Percentiles rank a stretch among this genome's conserved stretches.
phyloP scores from a whole-genome alignment of 2,329 filamentous ascomycete species.

The Fusarium penzigii region DNA sequence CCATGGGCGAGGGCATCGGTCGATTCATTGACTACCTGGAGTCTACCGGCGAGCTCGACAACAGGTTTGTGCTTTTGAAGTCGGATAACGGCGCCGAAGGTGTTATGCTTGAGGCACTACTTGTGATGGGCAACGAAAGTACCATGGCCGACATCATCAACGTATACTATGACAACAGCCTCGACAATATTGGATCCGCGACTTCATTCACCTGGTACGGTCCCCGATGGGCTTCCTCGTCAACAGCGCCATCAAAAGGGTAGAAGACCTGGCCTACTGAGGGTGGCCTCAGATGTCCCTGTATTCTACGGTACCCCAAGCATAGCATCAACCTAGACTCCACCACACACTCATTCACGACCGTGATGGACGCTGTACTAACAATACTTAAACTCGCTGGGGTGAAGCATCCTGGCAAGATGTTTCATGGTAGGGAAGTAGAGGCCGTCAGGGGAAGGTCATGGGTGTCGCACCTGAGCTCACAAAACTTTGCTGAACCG shows the following conservation, averaged over 20 bases:
- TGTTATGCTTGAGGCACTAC: slow-evolving; percentile 40
- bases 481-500: too few species aligned
- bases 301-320: too few species aligned
- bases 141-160: slow-evolving; percentile 4
- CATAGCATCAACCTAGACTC: too few species aligned
- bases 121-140: not conserved
- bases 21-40: slow-evolving; percentile 59
- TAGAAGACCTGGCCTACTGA: slow-evolving; percentile 46
- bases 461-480: too few species aligned
- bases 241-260: slow-evolving; percentile 39
- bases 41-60: slow-evolving; percentile 58
- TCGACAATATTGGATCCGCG: slow-evolving; percentile 15
- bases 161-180: slow-evolving; percentile 18
- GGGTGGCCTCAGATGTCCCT: slow-evolving; percentile 41
- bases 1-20: slow-evolving; percentile 62
- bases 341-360: too few species aligned
- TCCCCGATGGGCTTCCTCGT: slow-evolving; percentile 30
- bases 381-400: too few species aligned
- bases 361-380: too few species aligned
- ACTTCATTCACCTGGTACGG: slow-evolving; percentile 22
- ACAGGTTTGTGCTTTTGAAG: slow-evolving; percentile 65
- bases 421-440: too few species aligned
- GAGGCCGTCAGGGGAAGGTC: too few species aligned
- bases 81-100: slow-evolving; percentile 64
- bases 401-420: too few species aligned